Base-by-base conservation (phyloP, 2,329 filamentous ascomycete genomes). In the Fusarium clavum region DNA sequence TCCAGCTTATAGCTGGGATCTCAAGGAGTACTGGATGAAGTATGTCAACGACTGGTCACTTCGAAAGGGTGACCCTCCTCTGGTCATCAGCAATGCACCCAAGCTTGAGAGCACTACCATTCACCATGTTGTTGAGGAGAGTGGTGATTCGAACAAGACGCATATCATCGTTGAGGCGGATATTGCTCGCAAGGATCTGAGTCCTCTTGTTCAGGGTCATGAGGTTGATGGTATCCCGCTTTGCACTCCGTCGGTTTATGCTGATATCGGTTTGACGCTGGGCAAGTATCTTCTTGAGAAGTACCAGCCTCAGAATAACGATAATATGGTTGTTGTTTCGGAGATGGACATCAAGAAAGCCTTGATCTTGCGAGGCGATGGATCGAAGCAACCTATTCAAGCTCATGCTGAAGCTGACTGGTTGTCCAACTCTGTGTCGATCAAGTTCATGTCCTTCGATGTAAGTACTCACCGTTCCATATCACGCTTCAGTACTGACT, bases 1-100 rank as follows among this genome's bases (percentile, higher is more conserved):
- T 3, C 92, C 92, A 0, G 86, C 87, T 5, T 94, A 94, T 76
- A 85, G 85, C 1, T 94, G 91, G 80, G 90, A 94, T 72, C 83
- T 88, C 73, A 93, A 93, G 83, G 90, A 87, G 69, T 93, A 94
- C 78, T 90, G 87, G 87, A 83, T 88, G 30, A 81, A 85, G 71
- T 89, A 89, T 71, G 80, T 85, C 59, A 91, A 92, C 64, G 90
- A 94, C 78, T 94, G 90, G 90, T 86, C 86, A 13, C 82, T 94
- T 18, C 88, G 86, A 69, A 94, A 94, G 83, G 78, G 85, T 78
- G 51, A 73, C n/a, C 48, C 66, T 10, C 71, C 71, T 9, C 34
- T 73, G 16, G 34, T 69, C 3, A 67, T 73, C 45, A 67, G 62
- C 9, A 62, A 61, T 2, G 34, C 62, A 0, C 40, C 65, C 0